Percentiles rank a stretch among this genome's conserved stretches.
Evolutionary conservation across 2,329 filamentous ascomycete species (phyloP).

Genomic region (Nemania sp.): DNA sequence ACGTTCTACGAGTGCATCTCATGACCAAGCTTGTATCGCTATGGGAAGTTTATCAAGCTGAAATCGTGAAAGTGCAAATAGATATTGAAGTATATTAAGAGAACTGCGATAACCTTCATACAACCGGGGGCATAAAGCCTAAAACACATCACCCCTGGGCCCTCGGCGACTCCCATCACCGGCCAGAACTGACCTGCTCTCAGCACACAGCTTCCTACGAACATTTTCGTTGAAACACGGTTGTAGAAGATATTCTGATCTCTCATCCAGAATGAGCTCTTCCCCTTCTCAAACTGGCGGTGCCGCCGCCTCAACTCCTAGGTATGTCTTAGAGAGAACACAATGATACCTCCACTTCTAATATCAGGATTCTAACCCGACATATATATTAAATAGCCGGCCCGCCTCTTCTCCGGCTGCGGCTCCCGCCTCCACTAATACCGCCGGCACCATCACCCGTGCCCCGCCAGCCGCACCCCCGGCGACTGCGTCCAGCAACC

Average conservation of each 20-base stretch:
- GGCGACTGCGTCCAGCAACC: neutral
- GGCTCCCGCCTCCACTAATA: neutral
- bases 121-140: neutral
- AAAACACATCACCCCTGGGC: no score
- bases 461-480: neutral
- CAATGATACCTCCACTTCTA: neutral
- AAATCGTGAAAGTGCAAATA: neutral
- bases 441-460: neutral
- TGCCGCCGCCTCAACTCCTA: neutral
- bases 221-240: neutral
- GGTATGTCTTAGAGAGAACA: neutral
- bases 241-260: neutral
- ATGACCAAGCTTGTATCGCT: neutral
- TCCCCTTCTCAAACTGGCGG: neutral
- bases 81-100: neutral
- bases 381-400: neutral
- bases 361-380: neutral
- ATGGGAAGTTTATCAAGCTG: no score
- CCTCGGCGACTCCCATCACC: neutral
- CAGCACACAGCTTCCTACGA: neutral
- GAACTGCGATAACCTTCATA: neutral
- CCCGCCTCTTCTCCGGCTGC: neutral
- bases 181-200: neutral
- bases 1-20: neutral
- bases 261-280: constrained; percentile 3